Conservation (phyloP, 169 alveolate species). For the Cardiosporidium cionae region DNA sequence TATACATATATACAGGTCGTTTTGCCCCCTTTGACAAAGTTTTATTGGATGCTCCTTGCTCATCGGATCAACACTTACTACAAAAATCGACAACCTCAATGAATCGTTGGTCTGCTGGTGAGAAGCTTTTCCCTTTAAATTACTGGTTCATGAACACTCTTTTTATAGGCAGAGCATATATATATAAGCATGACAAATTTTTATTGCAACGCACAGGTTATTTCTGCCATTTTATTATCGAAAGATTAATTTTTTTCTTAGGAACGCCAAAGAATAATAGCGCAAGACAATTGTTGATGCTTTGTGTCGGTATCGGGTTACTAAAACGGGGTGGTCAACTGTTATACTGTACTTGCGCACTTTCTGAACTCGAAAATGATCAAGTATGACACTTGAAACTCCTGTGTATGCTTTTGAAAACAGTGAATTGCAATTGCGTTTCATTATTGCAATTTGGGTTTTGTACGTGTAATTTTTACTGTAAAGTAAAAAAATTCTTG, state of each 20-base stretch:
- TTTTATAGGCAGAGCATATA: neutral
- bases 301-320: conserved; percentile 15
- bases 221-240: neutral
- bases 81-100: conserved; percentile 11
- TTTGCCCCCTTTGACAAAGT: conserved; percentile 33
- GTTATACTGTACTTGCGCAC: conserved; percentile 42
- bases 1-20: conserved; percentile 24
- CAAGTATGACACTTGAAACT: no score
- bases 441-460: no score
- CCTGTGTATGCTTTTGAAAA: no score
- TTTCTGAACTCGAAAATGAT: conserved; percentile 44
- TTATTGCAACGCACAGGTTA: neutral
- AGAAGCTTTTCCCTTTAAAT: neutral
- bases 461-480: no score
- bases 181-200: neutral
- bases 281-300: conserved; percentile 34
- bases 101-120: conserved; percentile 22
- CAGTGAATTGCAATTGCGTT: no score
- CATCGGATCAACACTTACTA: conserved; percentile 48
- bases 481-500: no score
- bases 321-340: conserved; percentile 31
- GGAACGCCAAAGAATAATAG: conserved; percentile 33
- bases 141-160: neutral
- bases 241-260: neutral
- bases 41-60: conserved; percentile 51